Evolutionary conservation across 2,329 filamentous ascomycete species (phyloP).

Genomic region (Colletotrichum sp.): DNA sequence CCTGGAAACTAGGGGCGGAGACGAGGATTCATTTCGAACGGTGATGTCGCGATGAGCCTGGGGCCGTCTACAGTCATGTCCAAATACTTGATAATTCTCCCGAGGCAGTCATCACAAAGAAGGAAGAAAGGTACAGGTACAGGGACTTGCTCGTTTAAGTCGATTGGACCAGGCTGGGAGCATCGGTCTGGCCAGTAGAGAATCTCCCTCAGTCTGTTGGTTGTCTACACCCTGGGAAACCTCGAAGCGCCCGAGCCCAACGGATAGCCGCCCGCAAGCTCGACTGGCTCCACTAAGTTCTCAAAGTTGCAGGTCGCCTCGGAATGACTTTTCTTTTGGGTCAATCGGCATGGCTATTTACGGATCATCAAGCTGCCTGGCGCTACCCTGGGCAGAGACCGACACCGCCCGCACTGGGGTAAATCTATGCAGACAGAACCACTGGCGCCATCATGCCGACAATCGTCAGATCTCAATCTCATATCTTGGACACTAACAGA

Average conservation of each 20-base stretch:
- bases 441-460: background rate
- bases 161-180: background rate
- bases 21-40: background rate
- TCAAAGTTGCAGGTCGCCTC: background rate
- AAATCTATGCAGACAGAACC: background rate
- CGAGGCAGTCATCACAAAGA: accelerated
- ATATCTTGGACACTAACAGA: background rate
- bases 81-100: background rate
- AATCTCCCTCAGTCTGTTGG: background rate
- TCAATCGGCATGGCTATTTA: background rate
- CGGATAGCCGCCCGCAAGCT: background rate
- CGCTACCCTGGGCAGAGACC: background rate
- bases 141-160: background rate
- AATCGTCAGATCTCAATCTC: background rate
- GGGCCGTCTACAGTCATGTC: background rate
- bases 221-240: background rate
- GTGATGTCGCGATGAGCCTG: background rate
- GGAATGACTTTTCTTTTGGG: background rate
- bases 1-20: background rate
- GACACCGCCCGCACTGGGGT: background rate
- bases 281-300: background rate
- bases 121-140: background rate
- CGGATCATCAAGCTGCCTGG: background rate
- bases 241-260: background rate
- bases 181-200: background rate